phyloP scores from a whole-genome alignment of 768 basidiomycete species.

The Chiua virens region DNA sequence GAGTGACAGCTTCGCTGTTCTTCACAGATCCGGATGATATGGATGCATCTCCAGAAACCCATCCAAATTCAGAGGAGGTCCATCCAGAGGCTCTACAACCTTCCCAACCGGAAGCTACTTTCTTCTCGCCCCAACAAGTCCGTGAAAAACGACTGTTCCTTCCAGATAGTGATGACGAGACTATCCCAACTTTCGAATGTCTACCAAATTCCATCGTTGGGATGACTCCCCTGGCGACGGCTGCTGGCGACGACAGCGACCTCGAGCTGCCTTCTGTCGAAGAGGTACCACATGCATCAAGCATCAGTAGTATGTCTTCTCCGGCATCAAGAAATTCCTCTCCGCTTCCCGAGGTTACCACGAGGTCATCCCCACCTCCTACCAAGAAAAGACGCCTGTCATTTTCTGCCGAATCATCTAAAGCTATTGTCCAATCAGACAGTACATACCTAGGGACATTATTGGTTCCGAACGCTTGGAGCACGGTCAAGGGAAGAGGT shows the following conservation, averaged over 20 bases:
- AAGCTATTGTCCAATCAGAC: conserved; percentile 19
- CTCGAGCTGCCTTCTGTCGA: conserved; percentile 35
- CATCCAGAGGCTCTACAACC: background rate
- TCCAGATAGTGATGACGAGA: conserved; percentile 46
- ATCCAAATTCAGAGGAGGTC: conserved; percentile 8
- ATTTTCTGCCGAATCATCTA: conserved; percentile 11
- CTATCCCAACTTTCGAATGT: conserved; percentile 19
- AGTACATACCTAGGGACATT: conserved; percentile 64
- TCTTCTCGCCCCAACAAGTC: conserved; percentile 9
- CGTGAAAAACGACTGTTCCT: conserved; percentile 39
- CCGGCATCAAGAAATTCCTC: conserved; percentile 24
- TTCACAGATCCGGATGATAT: conserved; percentile 62
- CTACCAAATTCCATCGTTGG: background rate
- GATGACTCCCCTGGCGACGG: conserved; percentile 32
- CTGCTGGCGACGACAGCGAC: conserved; percentile 35
- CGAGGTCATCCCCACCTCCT: conserved; percentile 33
- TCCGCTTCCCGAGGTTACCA: conserved; percentile 19
- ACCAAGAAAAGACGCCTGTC: conserved; percentile 56
- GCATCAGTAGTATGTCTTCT: conserved; percentile 41
- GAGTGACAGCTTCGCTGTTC: conserved; percentile 40
- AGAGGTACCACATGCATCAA: conserved; percentile 39
- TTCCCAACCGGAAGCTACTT: background rate
- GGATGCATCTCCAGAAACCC: conserved; percentile 23
- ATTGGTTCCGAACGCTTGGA: conserved; percentile 74
- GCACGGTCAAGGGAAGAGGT: conserved; percentile 70